A percentile compares a stretch with the other conserved stretches of the same genome.
Conservation (phyloP, 2,329 filamentous ascomycete genomes). For the Dactylellina cionopaga region DNA sequence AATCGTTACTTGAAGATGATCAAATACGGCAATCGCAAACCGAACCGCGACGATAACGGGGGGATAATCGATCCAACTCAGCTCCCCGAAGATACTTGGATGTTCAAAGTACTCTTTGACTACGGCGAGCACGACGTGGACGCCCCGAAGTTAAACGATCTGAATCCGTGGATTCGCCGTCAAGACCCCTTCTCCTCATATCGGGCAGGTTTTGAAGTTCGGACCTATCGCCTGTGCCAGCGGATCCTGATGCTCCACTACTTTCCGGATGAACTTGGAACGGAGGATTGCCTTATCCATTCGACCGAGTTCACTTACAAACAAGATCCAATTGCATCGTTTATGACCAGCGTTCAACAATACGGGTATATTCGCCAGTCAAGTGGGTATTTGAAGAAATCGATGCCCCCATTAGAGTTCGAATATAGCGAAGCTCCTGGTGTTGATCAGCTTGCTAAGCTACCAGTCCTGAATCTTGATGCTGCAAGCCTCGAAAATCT, state of each 20-base stretch:
- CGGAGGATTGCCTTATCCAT: conserved; percentile 34
- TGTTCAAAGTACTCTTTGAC: conserved; percentile 60
- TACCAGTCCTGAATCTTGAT: not conserved
- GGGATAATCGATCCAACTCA: not conserved
- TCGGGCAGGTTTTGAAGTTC: conserved; percentile 58
- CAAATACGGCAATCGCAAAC: conserved; percentile 53
- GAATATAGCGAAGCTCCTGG: not conserved
- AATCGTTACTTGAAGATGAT: conserved; percentile 52
- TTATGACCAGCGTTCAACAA: not conserved
- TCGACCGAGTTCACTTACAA: not conserved
- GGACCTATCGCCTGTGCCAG: conserved; percentile 58
- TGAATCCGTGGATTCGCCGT: conserved; percentile 54
- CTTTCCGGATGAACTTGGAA: conserved; percentile 55
- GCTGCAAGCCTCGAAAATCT: not conserved
- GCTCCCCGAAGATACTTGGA: conserved; percentile 53
- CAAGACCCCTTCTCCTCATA: conserved; percentile 58
- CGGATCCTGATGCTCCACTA: conserved; percentile 60
- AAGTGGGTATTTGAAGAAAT: not conserved
- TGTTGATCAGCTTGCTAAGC: not conserved
- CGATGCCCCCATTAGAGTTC: not conserved
- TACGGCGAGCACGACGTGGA: conserved; percentile 59
- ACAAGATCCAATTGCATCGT: not conserved
- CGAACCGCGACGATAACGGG: conserved; percentile 1
- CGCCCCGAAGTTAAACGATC: conserved; percentile 22
- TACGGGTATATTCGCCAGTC: conserved; percentile 2